Evolutionary conservation across 1,139 yeast species (phyloP).

Genomic region (Candida tropicalis): DNA sequence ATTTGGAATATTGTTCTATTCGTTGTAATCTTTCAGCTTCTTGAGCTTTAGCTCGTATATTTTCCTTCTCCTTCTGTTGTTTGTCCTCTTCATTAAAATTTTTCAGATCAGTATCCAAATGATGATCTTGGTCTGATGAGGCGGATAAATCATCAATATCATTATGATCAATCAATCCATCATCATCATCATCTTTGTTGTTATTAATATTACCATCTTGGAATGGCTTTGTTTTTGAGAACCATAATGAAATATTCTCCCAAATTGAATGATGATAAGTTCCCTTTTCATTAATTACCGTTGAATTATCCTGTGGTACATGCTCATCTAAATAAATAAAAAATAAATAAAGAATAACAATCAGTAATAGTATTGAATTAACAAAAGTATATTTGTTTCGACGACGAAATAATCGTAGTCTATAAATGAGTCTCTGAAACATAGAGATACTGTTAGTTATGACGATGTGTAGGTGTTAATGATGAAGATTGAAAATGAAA

Average conservation of each 20-base stretch:
- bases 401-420: slow-evolving; percentile 12
- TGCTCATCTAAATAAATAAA: background rate
- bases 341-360: slow-evolving; percentile 6
- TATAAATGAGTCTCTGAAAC: slow-evolving; percentile 2
- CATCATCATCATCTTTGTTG: background rate
- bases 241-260: background rate
- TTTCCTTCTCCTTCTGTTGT: background rate
- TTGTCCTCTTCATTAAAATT: background rate
- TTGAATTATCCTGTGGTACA: background rate
- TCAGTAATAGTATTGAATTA: slow-evolving; percentile 7
- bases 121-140: background rate
- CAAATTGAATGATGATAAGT: slow-evolving; percentile 6
- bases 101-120: background rate
- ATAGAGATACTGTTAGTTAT: background rate
- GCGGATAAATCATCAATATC: background rate
- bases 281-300: slow-evolving; percentile 11
- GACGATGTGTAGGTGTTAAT: slow-evolving; percentile 1
- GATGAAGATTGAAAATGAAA: background rate
- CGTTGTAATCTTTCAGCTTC: background rate
- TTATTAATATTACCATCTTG: background rate
- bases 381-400: slow-evolving; percentile 7
- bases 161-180: background rate
- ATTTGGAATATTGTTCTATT: slow-evolving; percentile 15
- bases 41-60: background rate
- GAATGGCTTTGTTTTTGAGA: slow-evolving; percentile 9